Evolutionary conservation across 495 filamentous ascomycete species (phyloP).

Genomic region (Glutinoglossum americanum): DNA sequence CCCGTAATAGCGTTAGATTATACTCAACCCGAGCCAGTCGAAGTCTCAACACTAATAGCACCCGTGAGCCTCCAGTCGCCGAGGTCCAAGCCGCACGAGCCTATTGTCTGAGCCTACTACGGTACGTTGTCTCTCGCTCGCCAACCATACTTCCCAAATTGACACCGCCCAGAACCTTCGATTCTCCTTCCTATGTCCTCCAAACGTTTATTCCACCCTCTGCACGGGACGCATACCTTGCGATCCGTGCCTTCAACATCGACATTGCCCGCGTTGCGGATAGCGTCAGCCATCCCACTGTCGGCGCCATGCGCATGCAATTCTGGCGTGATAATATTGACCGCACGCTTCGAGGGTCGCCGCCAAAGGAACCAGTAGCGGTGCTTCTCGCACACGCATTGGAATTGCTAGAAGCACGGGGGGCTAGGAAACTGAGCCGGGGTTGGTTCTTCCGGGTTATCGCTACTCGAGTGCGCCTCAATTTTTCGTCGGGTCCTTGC

Average conservation of each 20-base stretch:
- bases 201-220: constrained; percentile 56
- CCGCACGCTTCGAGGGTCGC: constrained; percentile 46
- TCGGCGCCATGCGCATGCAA: constrained; percentile 73
- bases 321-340: constrained; percentile 80
- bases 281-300: constrained; percentile 55
- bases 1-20: not conserved
- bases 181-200: constrained; percentile 72
- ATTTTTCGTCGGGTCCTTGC: not conserved
- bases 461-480: constrained; percentile 26
- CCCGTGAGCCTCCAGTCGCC: not conserved
- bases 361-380: constrained; percentile 81
- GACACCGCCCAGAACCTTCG: constrained; percentile 37
- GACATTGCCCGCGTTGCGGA: constrained; percentile 77
- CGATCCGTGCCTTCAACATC: constrained; percentile 80
- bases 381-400: constrained; percentile 56
- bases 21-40: not conserved
- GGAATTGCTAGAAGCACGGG: constrained; percentile 30
- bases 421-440: constrained; percentile 41
- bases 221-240: constrained; percentile 62
- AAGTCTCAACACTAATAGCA: not conserved
- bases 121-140: not conserved
- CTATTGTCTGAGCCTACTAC: not conserved
- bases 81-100: not conserved
- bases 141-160: not conserved
- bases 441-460: constrained; percentile 68